Evolutionary conservation across 2,329 filamentous ascomycete genomes (phyloP).

Genomic region (Ophiostoma quercus): DNA sequence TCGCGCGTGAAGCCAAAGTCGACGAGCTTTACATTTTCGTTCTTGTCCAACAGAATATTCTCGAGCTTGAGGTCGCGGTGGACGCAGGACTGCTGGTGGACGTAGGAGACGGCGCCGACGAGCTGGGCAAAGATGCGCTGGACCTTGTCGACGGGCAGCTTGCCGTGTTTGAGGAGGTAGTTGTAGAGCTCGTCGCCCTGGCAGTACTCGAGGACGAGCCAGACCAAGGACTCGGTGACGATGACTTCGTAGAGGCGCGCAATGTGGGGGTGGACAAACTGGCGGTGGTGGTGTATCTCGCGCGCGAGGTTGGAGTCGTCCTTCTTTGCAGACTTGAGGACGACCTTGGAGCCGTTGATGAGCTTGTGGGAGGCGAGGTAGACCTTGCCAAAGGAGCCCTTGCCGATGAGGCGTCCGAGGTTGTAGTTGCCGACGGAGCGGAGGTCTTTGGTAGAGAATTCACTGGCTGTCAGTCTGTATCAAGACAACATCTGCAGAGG

Average conservation of each 20-base stretch:
- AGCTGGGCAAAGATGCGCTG: conserved; percentile 95
- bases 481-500: too few species aligned
- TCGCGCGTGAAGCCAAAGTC: conserved; percentile 98
- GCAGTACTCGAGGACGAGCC: conserved; percentile 96
- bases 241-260: conserved; percentile 96
- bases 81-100: conserved; percentile 91
- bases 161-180: conserved; percentile 81
- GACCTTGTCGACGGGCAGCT: conserved; percentile 76
- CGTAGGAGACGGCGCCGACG: conserved; percentile 89
- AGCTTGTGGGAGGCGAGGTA: conserved; percentile 95
- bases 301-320: conserved; percentile 91
- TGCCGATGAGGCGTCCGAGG: conserved; percentile 86
- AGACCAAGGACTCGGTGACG: conserved; percentile 89
- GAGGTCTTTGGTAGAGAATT: conserved; percentile 89
- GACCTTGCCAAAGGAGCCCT: conserved; percentile 97
- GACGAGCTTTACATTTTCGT: conserved; percentile 95
- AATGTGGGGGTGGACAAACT: conserved; percentile 96
- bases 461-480: conserved; percentile 62
- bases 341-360: conserved; percentile 98
- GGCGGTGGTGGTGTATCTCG: conserved; percentile 96
- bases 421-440: conserved; percentile 92
- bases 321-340: conserved; percentile 96
- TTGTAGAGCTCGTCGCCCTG: conserved; percentile 96
- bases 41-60: conserved; percentile 91
- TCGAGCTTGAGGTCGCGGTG: conserved; percentile 96